phyloP scores from a whole-genome alignment of 108 stramenopile genomes.

The Nannochloropsis salina region DNA sequence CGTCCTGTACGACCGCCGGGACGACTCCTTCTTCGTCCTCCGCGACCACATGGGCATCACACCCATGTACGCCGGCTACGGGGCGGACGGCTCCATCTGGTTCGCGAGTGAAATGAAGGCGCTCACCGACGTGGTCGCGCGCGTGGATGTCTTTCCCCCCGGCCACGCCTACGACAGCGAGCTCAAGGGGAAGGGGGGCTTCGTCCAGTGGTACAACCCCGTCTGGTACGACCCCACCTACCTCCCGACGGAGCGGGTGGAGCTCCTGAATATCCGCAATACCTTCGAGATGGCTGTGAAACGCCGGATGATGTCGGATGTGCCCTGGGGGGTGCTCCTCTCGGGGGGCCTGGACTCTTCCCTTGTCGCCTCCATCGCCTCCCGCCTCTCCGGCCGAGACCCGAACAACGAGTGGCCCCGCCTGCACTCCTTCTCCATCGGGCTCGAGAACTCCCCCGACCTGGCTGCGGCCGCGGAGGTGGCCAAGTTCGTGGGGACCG shows the following conservation, averaged over 20 bases:
- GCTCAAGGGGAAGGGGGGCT: conserved; percentile 58
- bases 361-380: conserved; percentile 85
- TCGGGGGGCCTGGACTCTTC: conserved; percentile 94
- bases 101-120: conserved; percentile 90
- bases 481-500: conserved; percentile 87
- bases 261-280: conserved; percentile 58
- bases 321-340: conserved; percentile 96
- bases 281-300: conserved; percentile 85
- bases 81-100: conserved; percentile 83
- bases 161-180: conserved; percentile 85
- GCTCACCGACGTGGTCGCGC: conserved; percentile 60
- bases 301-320: conserved; percentile 96
- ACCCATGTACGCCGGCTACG: conserved; percentile 91
- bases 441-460: conserved; percentile 83
- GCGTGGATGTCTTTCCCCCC: conserved; percentile 84
- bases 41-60: conserved; percentile 96
- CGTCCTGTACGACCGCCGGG: conserved; percentile 76
- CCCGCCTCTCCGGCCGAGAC: conserved; percentile 54
- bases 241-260: conserved; percentile 40
- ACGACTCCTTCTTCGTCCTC: conserved; percentile 74
- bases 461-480: conserved; percentile 84
- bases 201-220: conserved; percentile 85
- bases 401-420: conserved; percentile 67
- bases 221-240: conserved; percentile 58
- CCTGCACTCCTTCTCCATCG: conserved; percentile 93